A percentile compares a stretch with the other conserved stretches of the same genome.
Evolutionary conservation across 2,329 filamentous ascomycete genomes (phyloP).

Genomic region (Periconia digitata): DNA sequence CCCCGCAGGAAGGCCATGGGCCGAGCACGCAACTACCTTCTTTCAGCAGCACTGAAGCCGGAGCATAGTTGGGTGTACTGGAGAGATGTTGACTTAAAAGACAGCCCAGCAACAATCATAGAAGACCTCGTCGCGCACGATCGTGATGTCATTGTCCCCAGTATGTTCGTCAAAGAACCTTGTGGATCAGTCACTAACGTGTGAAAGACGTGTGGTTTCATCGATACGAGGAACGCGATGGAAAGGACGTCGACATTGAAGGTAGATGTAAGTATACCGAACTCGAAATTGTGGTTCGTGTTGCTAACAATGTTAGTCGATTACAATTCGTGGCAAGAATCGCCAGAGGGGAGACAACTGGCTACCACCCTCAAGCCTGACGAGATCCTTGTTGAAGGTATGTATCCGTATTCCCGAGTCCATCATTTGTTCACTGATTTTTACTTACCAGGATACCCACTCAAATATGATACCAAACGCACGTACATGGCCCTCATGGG

Average conservation of each 20-base stretch:
- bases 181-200: constrained; percentile 12
- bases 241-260: constrained; percentile 72
- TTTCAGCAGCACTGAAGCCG: constrained; percentile 79
- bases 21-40: constrained; percentile 86
- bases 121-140: constrained; percentile 96
- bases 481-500: constrained; percentile 89
- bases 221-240: constrained; percentile 72
- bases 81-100: constrained; percentile 94
- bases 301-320: constrained; percentile 63
- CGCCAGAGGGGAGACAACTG: constrained; percentile 77
- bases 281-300: constrained; percentile 11
- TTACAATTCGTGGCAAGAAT: constrained; percentile 99
- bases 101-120: constrained; percentile 82
- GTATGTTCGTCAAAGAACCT: constrained; percentile 58
- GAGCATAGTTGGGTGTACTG: constrained; percentile 99
- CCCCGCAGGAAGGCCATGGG: constrained; percentile 90
- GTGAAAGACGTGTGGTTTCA: constrained; percentile 92
- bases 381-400: constrained; percentile 84
- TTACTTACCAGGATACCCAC: constrained; percentile 73
- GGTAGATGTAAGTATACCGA: constrained; percentile 72
- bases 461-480: constrained; percentile 85
- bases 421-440: neutral
- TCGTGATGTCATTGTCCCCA: constrained; percentile 89
- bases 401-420: constrained; percentile 2
- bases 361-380: constrained; percentile 75